These are phyloP conservation scores for Heliosperma pusillum DNA, from an alignment of 148 eudicot genomes.

Conservation along the genomic window DNA sequence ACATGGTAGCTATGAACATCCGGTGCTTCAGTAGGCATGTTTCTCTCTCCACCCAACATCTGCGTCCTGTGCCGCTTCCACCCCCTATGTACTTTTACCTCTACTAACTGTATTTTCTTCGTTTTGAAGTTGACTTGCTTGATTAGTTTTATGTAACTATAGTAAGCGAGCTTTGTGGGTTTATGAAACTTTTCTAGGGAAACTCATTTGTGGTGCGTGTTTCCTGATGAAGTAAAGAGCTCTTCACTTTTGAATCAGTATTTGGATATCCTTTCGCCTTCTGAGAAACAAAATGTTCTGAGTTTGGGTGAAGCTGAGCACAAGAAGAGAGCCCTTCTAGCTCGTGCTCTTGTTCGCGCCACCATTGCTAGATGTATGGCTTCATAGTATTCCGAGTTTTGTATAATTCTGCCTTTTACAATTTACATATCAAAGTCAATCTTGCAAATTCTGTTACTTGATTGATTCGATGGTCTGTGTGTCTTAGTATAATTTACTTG, in stretches of 20 bases:
- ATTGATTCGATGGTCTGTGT: background rate
- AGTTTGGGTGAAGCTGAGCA: constrained; percentile 45
- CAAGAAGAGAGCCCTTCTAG: constrained; percentile 61
- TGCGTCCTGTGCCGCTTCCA: constrained; percentile 54
- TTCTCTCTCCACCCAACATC: constrained; percentile 35
- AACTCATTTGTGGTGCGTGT: constrained; percentile 75
- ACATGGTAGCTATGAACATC: constrained; percentile 34
- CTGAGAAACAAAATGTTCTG: constrained; percentile 59
- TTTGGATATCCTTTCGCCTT: constrained; percentile 59
- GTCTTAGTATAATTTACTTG: background rate
- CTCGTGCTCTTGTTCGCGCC: constrained; percentile 85
- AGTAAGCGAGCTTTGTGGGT: background rate
- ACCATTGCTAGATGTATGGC: constrained; percentile 77
- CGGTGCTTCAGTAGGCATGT: constrained; percentile 44
- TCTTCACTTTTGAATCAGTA: constrained; percentile 49
- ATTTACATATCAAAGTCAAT: background rate
- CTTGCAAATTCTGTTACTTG: background rate
- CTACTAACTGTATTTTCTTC: background rate
- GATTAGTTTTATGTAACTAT: background rate
- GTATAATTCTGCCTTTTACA: background rate
- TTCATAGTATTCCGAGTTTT: background rate
- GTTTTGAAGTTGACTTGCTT: background rate
- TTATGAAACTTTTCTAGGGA: constrained; percentile 47
- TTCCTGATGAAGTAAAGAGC: constrained; percentile 66
- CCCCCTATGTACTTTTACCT: constrained; percentile 41